Conservation (phyloP, 768 basidiomycete species). For the Holtermannia corniformis region DNA sequence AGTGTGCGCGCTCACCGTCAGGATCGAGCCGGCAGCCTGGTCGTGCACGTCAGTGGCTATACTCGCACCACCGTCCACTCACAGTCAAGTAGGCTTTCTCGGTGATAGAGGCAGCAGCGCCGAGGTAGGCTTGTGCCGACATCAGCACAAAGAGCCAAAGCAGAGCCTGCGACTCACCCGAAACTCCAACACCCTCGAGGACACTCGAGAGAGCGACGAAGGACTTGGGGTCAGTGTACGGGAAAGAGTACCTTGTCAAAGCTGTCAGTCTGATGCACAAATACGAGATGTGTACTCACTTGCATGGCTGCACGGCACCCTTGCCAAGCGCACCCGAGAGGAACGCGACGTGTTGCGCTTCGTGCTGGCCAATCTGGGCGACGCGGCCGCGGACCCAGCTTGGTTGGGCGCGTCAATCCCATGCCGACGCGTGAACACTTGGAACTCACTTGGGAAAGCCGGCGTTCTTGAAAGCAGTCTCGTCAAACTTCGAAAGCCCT, state of each 20-base stretch:
- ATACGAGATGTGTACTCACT: constrained; percentile 38
- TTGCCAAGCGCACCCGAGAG: constrained; percentile 45
- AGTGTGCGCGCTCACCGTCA: constrained; percentile 41
- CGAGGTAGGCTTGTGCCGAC: constrained; percentile 56
- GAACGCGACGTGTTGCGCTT: constrained; percentile 48
- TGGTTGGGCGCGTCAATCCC: too few relatives aligned
- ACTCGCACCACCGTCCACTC: constrained; percentile 28
- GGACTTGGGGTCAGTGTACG: constrained; percentile 43
- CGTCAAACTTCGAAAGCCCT: too few relatives aligned
- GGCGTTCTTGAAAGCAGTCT: too few relatives aligned
- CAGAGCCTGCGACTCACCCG: too few relatives aligned
- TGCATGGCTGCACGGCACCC: constrained; percentile 48
- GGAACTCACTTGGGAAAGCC: too few relatives aligned
- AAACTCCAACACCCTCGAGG: constrained; percentile 48
- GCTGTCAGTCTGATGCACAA: not conserved
- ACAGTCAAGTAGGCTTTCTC: constrained; percentile 48
- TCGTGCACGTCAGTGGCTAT: not conserved
- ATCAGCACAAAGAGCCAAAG: too few relatives aligned
- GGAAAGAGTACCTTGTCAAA: constrained; percentile 27
- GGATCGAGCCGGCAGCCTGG: constrained; percentile 48
- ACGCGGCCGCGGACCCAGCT: constrained; percentile 47
- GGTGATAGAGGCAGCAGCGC: constrained; percentile 45
- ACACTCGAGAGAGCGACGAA: constrained; percentile 49
- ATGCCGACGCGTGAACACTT: too few relatives aligned
- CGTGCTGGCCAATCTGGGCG: constrained; percentile 48